Conservation (phyloP, 2,329 filamentous ascomycete species). For the Fusarium sarcochroum region DNA sequence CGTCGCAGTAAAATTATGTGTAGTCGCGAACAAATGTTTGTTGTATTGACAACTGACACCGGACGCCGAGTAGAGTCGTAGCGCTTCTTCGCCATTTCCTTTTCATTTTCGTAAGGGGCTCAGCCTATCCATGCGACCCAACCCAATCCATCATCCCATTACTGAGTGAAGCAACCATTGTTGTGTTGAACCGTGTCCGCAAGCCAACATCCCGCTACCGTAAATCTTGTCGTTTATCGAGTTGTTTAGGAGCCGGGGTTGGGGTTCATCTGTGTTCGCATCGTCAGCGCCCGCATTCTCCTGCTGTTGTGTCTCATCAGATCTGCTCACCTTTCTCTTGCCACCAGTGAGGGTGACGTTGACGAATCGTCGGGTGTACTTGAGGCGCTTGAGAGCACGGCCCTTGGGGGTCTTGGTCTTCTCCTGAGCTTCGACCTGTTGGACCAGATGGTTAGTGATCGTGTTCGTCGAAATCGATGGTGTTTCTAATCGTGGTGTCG, state of each 20-base stretch:
- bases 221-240: constrained; percentile 43
- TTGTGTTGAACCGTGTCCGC: constrained; percentile 50
- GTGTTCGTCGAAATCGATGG: constrained; percentile 46
- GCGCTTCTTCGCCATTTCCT: constrained; percentile 55
- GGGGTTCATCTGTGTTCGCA: constrained; percentile 82
- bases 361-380: constrained; percentile 97
- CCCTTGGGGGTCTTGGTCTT: constrained; percentile 98
- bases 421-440: constrained; percentile 88
- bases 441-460: constrained; percentile 50
- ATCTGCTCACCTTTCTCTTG: constrained; percentile 89
- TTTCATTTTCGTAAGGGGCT: constrained; percentile 51
- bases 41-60: constrained; percentile 61
- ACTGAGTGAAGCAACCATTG: constrained; percentile 52
- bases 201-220: constrained; percentile 51
- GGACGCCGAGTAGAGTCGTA: constrained; percentile 57
- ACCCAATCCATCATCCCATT: constrained; percentile 55
- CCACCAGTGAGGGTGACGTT: constrained; percentile 97
- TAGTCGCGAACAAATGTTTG: constrained; percentile 52
- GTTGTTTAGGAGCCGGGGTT: constrained; percentile 78
- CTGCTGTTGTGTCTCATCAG: background rate
- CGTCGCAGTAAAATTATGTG: constrained; percentile 12
- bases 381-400: constrained; percentile 95
- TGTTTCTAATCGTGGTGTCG: constrained; percentile 34
- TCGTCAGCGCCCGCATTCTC: constrained; percentile 44
- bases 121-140: constrained; percentile 55